Evolutionary conservation across 768 basidiomycete species (phyloP).

Genomic region (Solioccasus polychromus): DNA sequence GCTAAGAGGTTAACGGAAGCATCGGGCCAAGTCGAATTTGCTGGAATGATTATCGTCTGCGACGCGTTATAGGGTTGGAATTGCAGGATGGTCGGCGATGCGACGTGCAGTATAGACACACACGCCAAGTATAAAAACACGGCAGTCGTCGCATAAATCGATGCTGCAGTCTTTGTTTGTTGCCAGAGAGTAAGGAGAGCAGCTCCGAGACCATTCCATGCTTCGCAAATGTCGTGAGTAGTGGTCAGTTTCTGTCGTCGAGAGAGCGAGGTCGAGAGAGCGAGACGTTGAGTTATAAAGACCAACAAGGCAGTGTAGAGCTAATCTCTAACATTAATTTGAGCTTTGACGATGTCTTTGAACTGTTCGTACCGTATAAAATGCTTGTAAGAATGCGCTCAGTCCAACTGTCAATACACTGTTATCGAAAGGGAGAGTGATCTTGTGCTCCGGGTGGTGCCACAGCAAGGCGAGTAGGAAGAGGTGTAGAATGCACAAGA

Average conservation of each 20-base stretch:
- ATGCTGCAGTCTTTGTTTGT: neutral
- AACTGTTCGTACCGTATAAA: conserved; percentile 4
- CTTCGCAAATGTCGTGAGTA: neutral
- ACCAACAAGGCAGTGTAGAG: neutral
- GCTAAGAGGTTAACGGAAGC: neutral
- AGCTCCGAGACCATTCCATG: neutral
- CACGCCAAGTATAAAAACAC: neutral
- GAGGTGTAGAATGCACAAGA: too few species aligned
- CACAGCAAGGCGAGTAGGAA: too few species aligned
- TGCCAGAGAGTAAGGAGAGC: neutral
- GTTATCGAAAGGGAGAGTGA: too few species aligned
- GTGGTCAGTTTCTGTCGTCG: neutral
- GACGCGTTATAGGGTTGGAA: neutral
- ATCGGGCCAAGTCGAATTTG: neutral
- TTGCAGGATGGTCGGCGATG: neutral
- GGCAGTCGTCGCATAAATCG: neutral
- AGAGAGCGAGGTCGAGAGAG: neutral
- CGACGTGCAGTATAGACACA: neutral
- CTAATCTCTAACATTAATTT: too few species aligned
- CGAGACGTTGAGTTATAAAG: neutral
- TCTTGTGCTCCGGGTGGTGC: too few species aligned
- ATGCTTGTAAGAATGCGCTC: neutral
- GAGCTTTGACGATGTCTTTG: too few species aligned
- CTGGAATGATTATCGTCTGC: neutral
- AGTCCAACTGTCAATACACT: neutral